Evolutionary conservation across 257 asterid genomes (phyloP), one percentile per base, ranked within the genome.

Genomic region (Cordia subcordata): DNA sequence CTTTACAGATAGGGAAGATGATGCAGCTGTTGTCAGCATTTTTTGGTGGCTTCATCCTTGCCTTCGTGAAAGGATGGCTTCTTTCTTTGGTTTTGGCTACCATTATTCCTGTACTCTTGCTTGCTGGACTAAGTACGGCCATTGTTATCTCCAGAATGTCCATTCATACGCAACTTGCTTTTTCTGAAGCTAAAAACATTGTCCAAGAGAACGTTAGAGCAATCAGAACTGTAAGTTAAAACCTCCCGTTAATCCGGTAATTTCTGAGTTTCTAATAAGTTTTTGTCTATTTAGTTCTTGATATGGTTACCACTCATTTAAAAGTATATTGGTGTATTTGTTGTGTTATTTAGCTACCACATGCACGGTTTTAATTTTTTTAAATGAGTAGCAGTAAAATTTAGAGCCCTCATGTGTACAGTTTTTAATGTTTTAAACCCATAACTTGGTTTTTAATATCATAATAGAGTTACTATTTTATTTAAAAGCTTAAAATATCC

Each of bases 121-220:
- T 76, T 17, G 79, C 73, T 50, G 95, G 85, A 37, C 81, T 77
- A 21, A 16, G 19, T 35, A 46, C 65, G 62, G 49, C 87, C 11
- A 18, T 72, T n/a, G 9, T 72, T 18, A 64, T 76, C 33, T 63
- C 75, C 3, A 79, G 58, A 66, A 47, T 78, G 61, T 62, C 66
- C 0, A 63, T 66, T 8, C 69, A 57, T 13, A 83, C 77, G 27
- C 86, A 82, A 51, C 65, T 73, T 10, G 87, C 90, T 1, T 80
- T 75, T 61, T 79, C 90, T 15, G 87, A 76, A 57, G 93, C 95
- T 10, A 85, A 82, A 18, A 66, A 55, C 20, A 77, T 80, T 55
- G 95, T 78, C 18, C 86, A 84, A 12, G 86, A 84, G 63, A 80
- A 90, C 5, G 63, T 87, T 0, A 53, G 77, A 71, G 72, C 88